Percentiles rank a stretch among this genome's conserved stretches.
phyloP scores from a whole-genome alignment of 306 rosid genomes.

The Coriaria nepalensis region DNA sequence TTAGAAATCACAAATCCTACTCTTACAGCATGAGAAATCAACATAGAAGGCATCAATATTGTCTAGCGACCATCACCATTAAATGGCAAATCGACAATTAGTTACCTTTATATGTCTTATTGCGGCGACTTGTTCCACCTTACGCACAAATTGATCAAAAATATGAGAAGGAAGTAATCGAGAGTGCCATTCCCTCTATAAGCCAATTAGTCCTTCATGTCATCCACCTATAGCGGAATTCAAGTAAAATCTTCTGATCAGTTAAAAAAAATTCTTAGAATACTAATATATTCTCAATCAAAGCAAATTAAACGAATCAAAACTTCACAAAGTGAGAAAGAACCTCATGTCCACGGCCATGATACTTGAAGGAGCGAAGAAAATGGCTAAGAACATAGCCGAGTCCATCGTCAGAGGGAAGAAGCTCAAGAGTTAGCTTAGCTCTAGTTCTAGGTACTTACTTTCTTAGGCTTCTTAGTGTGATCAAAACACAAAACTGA shows the following conservation, averaged over 20 bases:
- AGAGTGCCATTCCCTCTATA: constrained; percentile 85
- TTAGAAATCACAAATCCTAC: no score
- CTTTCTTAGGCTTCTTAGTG: constrained; percentile 47
- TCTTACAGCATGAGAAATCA: no score
- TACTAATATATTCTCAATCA: not conserved
- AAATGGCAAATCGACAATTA: not conserved
- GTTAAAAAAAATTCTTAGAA: no score
- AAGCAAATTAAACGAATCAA: not conserved
- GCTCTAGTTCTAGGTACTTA: constrained; percentile 49
- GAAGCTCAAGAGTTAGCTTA: constrained; percentile 68
- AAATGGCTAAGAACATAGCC: constrained; percentile 92
- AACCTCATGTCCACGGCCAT: constrained; percentile 87
- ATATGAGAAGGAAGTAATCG: constrained; percentile 70
- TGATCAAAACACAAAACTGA: no score
- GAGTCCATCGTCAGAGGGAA: constrained; percentile 87
- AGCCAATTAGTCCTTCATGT: constrained; percentile 61
- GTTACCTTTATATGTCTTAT: constrained; percentile 69
- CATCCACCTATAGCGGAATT: constrained; percentile 39
- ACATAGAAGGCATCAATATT: no score
- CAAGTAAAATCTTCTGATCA: not conserved
- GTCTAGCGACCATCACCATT: no score
- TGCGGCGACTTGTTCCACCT: constrained; percentile 75
- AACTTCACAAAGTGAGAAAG: not conserved
- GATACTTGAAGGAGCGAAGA: constrained; percentile 66
- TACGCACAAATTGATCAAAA: constrained; percentile 59